Conservation (phyloP, 305 asterid species). For the Galium porrigens region DNA sequence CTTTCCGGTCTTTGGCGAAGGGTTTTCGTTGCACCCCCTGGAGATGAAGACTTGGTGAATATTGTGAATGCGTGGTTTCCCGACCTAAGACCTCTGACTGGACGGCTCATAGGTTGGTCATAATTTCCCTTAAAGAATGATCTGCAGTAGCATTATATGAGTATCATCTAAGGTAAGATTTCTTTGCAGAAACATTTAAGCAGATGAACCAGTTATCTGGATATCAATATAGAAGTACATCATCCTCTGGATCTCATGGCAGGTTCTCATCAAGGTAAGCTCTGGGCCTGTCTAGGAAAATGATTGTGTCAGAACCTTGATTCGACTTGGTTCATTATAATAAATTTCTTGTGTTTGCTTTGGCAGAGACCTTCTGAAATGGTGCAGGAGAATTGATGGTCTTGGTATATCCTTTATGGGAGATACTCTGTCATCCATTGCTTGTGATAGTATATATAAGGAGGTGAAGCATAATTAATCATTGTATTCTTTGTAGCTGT, state of each 20-base stretch:
- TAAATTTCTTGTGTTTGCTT: conserved; percentile 15
- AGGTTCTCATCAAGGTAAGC: conserved; percentile 72
- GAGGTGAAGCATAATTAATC: conserved; percentile 40
- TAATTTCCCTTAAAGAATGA: background rate
- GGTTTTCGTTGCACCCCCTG: conserved; percentile 46
- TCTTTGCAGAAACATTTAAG: conserved; percentile 54
- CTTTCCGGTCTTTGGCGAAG: conserved; percentile 83
- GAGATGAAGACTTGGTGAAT: conserved; percentile 42
- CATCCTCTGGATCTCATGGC: conserved; percentile 34
- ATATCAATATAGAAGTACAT: conserved; percentile 31
- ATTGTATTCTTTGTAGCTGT: background rate
- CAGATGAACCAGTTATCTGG: conserved; percentile 44
- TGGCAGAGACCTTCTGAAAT: conserved; percentile 76
- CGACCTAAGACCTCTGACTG: conserved; percentile 39
- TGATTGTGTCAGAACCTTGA: background rate
- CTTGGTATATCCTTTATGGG: conserved; percentile 28
- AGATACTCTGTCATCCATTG: conserved; percentile 35
- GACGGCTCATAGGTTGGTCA: conserved; percentile 47
- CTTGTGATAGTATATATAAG: conserved; percentile 40
- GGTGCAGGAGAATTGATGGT: conserved; percentile 69
- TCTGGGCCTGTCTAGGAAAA: conserved; percentile 1
- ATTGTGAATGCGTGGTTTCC: conserved; percentile 63
- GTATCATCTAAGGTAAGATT: conserved; percentile 9
- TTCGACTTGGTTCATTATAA: background rate
- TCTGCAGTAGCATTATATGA: background rate